Evolutionary conservation across 202 grass and related monocot genomes (phyloP).

Genomic region (Schoenoplectus triqueter): DNA sequence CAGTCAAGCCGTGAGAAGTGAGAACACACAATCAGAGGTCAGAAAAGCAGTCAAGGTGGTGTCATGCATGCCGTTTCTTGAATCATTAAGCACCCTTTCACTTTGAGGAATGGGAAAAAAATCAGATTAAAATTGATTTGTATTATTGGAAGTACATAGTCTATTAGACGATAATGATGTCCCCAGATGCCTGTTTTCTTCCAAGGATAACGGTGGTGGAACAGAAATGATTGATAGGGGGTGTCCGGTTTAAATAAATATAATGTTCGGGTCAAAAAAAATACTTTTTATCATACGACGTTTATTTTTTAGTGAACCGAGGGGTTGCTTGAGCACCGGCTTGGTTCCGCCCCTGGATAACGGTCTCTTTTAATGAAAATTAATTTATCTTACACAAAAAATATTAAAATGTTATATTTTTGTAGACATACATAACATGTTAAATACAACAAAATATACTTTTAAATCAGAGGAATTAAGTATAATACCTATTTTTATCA

Average conservation of each 20-base stretch:
- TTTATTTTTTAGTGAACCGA: no score
- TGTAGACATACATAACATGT: no score
- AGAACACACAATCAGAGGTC: not conserved
- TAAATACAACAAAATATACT: no score
- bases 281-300: no score
- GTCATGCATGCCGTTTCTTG: constrained; percentile 14
- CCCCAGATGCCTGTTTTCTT: not conserved
- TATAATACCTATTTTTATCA: no score
- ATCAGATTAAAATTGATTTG: not conserved
- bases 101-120: not conserved
- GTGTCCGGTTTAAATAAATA: no score
- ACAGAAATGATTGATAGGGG: no score
- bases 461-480: no score
- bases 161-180: not conserved
- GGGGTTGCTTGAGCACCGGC: no score
- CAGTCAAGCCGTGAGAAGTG: no score
- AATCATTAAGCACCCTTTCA: constrained; percentile 18
- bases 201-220: not conserved
- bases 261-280: no score
- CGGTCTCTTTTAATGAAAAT: not conserved
- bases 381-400: not conserved
- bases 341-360: no score
- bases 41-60: constrained; percentile 26
- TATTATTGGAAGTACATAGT: not conserved
- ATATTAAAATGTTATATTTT: not conserved